These are phyloP conservation scores for Cadophora sp. DNA, from an alignment of 2,329 filamentous ascomycete species.

Conservation along the genomic window DNA sequence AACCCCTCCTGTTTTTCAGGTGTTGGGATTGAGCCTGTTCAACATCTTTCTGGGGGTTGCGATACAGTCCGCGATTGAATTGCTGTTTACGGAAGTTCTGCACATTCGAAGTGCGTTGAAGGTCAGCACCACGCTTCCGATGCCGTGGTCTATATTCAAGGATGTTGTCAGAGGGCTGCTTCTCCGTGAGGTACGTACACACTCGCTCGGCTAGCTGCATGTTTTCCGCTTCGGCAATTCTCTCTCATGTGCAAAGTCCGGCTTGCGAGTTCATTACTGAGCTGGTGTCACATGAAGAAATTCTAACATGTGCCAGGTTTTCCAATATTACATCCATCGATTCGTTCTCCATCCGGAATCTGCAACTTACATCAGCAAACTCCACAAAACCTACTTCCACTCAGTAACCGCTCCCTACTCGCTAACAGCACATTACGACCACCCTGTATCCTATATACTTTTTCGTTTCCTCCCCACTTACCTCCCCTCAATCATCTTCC, in stretches of 20 bases:
- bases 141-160: conserved; percentile 66
- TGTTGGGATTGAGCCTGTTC: conserved; percentile 59
- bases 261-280: neutral
- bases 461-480: conserved; percentile 70
- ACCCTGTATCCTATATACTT: conserved; percentile 69
- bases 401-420: conserved; percentile 63
- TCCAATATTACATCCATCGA: conserved; percentile 79
- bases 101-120: conserved; percentile 60
- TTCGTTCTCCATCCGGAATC: conserved; percentile 66
- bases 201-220: neutral
- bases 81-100: conserved; percentile 59
- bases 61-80: conserved; percentile 63
- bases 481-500: conserved; percentile 67
- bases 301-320: conserved; percentile 49
- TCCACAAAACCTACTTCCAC: conserved; percentile 59
- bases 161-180: conserved; percentile 60
- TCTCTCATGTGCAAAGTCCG: neutral
- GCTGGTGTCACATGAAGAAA: neutral
- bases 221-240: neutral
- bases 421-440: conserved; percentile 70
- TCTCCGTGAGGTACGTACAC: conserved; percentile 59
- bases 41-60: conserved; percentile 62
- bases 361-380: conserved; percentile 47
- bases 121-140: conserved; percentile 64
- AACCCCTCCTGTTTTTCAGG: conserved; percentile 51